Base-by-base conservation (phyloP, 1,139 yeast genomes). In the Torulaspora pretoriensis region DNA sequence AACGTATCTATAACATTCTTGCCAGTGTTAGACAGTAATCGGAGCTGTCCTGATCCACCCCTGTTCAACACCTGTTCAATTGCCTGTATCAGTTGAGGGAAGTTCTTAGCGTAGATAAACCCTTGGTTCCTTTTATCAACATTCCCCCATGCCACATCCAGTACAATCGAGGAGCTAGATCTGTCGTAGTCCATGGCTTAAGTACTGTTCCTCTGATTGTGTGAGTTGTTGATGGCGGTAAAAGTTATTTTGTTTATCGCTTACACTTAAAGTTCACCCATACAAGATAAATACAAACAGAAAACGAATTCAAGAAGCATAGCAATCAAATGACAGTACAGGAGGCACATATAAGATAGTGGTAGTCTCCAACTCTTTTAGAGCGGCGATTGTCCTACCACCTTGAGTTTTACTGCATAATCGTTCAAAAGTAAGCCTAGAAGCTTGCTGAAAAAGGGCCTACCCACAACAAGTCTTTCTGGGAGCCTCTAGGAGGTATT, bases 61-160 rank as follows among this genome's bases (percentile, higher is more conserved):
- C 42, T 45, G 14, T 53, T 45, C 23, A 63, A 41, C 4, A 55
- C 39, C 2, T 56, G 46, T 25, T 63, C 63, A 27, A 56, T 49
- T 14, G 47, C 46, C 24, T 40, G 44, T 7, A 60, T 45, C 27
- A 58, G 46, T 31, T 47, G 42, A 3, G 58, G 57, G 29, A 61
- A 47, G 33, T 60, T 61, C 38, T 59, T 56, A 1, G 65, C 67
- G 23, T 63, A 61, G 10, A 68, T 61, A 47, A 60, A 63, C 2
- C 67, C 69, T n/a, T 52, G 52, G n/a, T 43, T 46, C 8, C 52
- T 49, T 3, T 43, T 43, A 42, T 66, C 69, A 3, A 65, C 45
- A 24, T 57, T 58, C 4, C 44, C 40, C 71, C 71, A 68, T 3
- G 67, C 67, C 12, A 48, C 45, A 25, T 63, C 59, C 13, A 58